Percentiles rank a stretch among this genome's conserved stretches.
phyloP scores from a whole-genome alignment of 148 eudicot species.

The Silene uniflora region DNA sequence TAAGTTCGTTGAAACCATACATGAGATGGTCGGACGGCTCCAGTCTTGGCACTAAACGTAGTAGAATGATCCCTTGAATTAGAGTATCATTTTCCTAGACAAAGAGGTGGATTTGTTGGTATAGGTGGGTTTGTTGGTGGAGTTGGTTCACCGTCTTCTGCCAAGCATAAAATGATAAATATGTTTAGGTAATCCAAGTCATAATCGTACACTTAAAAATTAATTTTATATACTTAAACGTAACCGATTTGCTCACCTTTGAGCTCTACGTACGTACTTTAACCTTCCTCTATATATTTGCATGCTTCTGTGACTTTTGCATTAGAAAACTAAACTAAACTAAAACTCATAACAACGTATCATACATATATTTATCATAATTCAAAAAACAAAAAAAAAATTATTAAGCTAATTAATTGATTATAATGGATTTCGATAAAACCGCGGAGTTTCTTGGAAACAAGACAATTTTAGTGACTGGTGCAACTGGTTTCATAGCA shows the following conservation, averaged over 20 bases:
- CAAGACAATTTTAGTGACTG: constrained; percentile 15
- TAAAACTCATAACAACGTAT: neutral
- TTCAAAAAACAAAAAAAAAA: too few relatives aligned
- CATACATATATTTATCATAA: neutral
- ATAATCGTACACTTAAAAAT: neutral
- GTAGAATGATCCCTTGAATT: too few relatives aligned
- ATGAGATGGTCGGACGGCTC: too few relatives aligned
- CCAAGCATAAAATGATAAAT: neutral
- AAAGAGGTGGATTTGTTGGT: neutral
- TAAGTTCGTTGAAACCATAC: too few relatives aligned
- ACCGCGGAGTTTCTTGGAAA: constrained; percentile 13
- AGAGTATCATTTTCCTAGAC: neutral
- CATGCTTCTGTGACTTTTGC: neutral
- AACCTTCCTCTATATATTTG: neutral
- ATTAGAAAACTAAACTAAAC: neutral
- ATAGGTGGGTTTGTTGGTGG: neutral
- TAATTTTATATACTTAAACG: neutral
- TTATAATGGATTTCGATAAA: constrained; percentile 11
- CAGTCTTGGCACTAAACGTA: too few relatives aligned
- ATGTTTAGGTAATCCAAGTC: neutral
- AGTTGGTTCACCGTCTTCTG: neutral
- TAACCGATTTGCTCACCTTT: neutral
- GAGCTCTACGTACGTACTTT: neutral
- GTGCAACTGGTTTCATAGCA: constrained; percentile 23
- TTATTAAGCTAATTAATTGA: neutral